These are phyloP conservation scores for Pyricularia pennisetigena DNA, from an alignment of 2,329 filamentous ascomycete genomes.

Conservation along the genomic window DNA sequence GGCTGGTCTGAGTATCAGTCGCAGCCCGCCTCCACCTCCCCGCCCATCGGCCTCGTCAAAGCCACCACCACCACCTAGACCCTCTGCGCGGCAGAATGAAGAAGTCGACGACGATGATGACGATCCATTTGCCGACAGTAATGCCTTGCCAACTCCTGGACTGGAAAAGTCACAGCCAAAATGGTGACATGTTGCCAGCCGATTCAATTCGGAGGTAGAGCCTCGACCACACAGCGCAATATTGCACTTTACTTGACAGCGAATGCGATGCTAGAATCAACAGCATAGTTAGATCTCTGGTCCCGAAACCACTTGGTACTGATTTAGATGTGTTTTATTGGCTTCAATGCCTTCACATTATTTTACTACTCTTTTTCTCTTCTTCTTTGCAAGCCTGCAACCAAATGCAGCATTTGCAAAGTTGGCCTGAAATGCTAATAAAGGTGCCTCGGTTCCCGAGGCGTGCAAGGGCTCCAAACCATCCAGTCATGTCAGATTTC, in stretches of 20 bases:
- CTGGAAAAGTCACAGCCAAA: constrained; percentile 26
- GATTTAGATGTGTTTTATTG: neutral
- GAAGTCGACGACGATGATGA: constrained; percentile 67
- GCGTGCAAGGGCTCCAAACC: neutral
- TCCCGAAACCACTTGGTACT: neutral
- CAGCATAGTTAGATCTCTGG: neutral
- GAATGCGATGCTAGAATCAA: neutral
- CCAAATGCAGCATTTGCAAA: neutral
- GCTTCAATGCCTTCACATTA: neutral
- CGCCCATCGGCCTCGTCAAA: constrained; percentile 34
- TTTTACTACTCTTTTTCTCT: neutral
- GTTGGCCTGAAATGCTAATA: neutral
- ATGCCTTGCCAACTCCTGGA: constrained; percentile 44
- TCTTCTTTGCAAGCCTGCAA: neutral
- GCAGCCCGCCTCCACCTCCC: constrained; percentile 31
- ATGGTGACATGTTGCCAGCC: constrained; percentile 16
- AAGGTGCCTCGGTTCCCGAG: neutral
- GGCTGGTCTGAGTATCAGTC: constrained; percentile 31
- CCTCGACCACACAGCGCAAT: neutral
- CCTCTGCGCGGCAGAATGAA: constrained; percentile 25
- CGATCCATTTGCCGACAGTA: constrained; percentile 77
- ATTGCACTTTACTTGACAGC: neutral
- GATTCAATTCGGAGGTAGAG: neutral
- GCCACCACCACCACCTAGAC: constrained; percentile 31
- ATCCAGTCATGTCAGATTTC: neutral